These are phyloP conservation scores for Fraxinus paxiana DNA, from an alignment of 305 asterid species.

Conservation along the genomic window DNA sequence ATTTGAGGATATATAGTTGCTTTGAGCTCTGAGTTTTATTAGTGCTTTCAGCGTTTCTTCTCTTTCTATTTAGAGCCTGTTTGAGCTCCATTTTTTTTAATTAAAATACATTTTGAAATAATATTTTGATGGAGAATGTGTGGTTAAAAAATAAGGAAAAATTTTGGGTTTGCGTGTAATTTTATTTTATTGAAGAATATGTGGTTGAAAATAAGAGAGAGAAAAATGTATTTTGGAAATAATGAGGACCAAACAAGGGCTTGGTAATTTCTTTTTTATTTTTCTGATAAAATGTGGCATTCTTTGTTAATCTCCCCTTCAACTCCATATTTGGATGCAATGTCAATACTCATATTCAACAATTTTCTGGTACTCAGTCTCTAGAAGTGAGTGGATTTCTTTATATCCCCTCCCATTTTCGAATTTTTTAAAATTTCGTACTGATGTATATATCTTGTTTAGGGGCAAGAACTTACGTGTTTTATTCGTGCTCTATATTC, in stretches of 20 bases:
- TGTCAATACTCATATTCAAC: not conserved
- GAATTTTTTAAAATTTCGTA: not conserved
- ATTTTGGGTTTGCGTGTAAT: not conserved
- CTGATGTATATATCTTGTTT: not conserved
- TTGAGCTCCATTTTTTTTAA: not conserved
- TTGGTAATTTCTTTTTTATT: not conserved
- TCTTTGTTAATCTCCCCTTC: not conserved
- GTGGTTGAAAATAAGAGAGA: not conserved
- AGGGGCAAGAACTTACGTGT: not conserved
- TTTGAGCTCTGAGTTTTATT: slow-evolving; percentile 5
- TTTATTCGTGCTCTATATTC: not conserved
- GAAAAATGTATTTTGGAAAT: not conserved
- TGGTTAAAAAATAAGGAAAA: not conserved
- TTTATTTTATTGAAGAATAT: not conserved
- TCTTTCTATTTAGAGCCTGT: not conserved
- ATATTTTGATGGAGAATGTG: not conserved
- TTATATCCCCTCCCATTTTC: not conserved
- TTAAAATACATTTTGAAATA: not conserved
- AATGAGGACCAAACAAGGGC: not conserved
- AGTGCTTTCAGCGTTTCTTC: not conserved
- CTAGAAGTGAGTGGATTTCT: not conserved
- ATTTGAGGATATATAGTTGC: slow-evolving; percentile 11
- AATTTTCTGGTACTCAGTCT: not conserved
- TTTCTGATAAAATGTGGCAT: not conserved
- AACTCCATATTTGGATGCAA: not conserved